Evolutionary conservation across 768 basidiomycete genomes (phyloP), one percentile per base, ranked within the genome.

Genomic region (Tricholoma matsutake): DNA sequence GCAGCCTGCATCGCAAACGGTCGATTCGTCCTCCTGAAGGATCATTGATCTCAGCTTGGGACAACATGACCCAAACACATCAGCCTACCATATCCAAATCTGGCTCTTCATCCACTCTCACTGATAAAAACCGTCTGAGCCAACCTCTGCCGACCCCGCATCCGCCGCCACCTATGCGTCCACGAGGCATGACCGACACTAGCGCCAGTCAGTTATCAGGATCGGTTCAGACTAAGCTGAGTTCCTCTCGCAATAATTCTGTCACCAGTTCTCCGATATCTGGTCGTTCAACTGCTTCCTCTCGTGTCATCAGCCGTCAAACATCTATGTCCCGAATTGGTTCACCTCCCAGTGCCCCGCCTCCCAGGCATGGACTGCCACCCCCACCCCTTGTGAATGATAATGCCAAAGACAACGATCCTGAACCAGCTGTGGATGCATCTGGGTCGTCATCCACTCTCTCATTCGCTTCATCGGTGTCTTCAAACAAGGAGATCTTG

Each of bases 171-270:
- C 73, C 69, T 13, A 73, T 77, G 71, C 78, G 81, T 28, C 72
- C 81, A n/a, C 72, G 81, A 64, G 81, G 82, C 18, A 74, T 83
- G 72, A 83, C 82, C 10, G 81, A 83, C 45, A 71, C 69, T 47
- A 75, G 71, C 3, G 55, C 68, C 18, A 65, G 64, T 4, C 73
- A 71, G 54, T 71, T 72, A 37, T 66, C 78, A 10, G 70, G 70
- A 14, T 75, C 79, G 31, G 75, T 76, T 41, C 64, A 63, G 1
- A 13, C 35, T 20, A 55, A 61, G n/a, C 29, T 10, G 43, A 59
- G 37, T 32, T 65, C 43, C 51, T 59, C 51, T 54, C 59, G 45
- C 28, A 11, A 57, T 56, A 6, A 54, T 54, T 54, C 64, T 13
- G 54, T 63, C 57, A 57, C 29, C 60, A 61, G 13, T 64, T 63